Evolutionary conservation across 129 eudicot genomes (phyloP).

Genomic region (Ambrosia artemisiifolia): DNA sequence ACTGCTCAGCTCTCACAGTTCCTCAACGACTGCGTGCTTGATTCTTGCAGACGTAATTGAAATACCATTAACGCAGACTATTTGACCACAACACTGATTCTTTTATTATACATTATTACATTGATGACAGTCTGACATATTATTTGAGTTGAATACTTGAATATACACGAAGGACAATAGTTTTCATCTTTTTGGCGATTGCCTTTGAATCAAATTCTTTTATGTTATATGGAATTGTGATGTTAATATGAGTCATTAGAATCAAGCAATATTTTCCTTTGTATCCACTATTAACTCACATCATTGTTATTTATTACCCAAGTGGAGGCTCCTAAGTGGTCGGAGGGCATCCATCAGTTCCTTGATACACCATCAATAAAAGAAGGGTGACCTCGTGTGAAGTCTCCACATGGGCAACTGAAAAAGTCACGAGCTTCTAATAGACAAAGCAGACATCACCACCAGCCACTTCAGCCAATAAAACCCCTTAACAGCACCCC

Average conservation of each 20-base stretch:
- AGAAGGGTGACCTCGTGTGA: no score
- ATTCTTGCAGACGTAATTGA: conserved; percentile 46
- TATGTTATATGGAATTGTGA: background rate
- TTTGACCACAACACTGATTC: conserved; percentile 12
- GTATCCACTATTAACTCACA: no score
- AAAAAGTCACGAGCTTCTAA: no score
- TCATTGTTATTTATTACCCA: no score
- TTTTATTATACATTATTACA: background rate
- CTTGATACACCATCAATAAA: no score
- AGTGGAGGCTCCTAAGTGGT: no score
- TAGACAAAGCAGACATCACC: no score
- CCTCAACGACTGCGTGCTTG: conserved; percentile 76
- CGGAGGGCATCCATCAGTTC: no score
- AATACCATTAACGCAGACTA: background rate
- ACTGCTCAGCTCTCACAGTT: conserved; percentile 76
- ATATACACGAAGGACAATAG: background rate
- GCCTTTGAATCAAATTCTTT: background rate
- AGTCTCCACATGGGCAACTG: no score
- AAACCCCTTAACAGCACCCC: no score
- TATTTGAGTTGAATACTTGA: background rate
- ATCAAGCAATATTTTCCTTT: no score
- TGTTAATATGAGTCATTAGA: background rate
- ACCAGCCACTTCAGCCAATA: no score
- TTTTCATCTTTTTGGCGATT: background rate
- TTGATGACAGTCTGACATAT: background rate